A percentile compares a stretch with the other conserved stretches of the same genome.
Conservation (phyloP, 2,329 filamentous ascomycete genomes). For the Colletotrichum chrysophilum region DNA sequence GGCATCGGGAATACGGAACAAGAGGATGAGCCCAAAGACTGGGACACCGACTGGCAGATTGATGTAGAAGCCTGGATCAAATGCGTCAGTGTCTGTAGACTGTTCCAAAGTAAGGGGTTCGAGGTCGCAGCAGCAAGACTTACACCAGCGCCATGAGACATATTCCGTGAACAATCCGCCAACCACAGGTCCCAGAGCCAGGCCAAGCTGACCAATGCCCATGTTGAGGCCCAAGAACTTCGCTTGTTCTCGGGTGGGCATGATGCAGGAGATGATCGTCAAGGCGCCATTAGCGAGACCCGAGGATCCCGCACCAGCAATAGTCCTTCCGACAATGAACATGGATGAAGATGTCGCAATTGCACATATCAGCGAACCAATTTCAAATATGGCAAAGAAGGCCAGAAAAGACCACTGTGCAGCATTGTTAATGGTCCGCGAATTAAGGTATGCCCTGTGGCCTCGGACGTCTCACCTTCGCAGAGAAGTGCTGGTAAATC, state of each 20-base stretch:
- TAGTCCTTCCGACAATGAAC: constrained; percentile 59
- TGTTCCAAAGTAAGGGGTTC: background rate
- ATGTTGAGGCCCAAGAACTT: constrained; percentile 23
- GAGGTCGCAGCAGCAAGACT: background rate
- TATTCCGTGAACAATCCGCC: constrained; percentile 27
- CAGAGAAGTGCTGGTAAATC: constrained; percentile 42
- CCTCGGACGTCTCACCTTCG: constrained; percentile 33
- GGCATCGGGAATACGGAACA: constrained; percentile 26
- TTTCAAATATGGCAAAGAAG: constrained; percentile 57
- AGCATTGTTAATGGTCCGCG: background rate
- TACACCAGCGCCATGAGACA: constrained; percentile 32
- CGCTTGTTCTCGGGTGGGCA: constrained; percentile 45
- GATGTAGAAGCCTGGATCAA: constrained; percentile 26
- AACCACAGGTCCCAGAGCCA: constrained; percentile 30
- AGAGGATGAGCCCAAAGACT: constrained; percentile 2
- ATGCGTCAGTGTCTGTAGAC: background rate
- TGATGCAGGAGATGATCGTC: constrained; percentile 50
- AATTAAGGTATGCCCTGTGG: background rate
- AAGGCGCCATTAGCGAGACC: constrained; percentile 58
- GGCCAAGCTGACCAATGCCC: constrained; percentile 25
- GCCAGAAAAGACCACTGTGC: constrained; percentile 40
- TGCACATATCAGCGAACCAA: constrained; percentile 61
- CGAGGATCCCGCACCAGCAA: constrained; percentile 58
- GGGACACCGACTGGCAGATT: constrained; percentile 29
- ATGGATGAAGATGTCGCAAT: constrained; percentile 50